Conservation (phyloP, 2,329 filamentous ascomycete species). For the Dactylellina sp. region DNA sequence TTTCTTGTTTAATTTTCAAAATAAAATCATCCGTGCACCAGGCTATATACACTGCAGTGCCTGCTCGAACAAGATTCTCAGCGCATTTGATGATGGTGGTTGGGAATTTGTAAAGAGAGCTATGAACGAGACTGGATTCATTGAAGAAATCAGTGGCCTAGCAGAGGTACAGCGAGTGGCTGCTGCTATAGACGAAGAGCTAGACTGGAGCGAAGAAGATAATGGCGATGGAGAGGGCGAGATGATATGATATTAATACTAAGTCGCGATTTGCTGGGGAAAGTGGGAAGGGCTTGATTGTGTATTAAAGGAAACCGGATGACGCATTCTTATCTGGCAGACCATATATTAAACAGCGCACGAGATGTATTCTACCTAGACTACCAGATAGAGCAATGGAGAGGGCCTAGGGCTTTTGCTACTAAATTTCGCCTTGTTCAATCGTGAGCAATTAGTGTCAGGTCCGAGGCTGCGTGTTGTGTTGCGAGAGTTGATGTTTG, state of each 20-base stretch:
- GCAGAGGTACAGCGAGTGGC: conserved; percentile 76
- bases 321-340: neutral
- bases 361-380: conserved; percentile 4
- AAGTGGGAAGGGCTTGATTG: neutral
- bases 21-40: conserved; percentile 77
- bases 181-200: conserved; percentile 64
- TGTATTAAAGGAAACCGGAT: neutral
- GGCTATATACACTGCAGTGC: conserved; percentile 85
- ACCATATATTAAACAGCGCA: no score
- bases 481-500: conserved; percentile 23
- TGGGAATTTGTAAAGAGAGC: conserved; percentile 84
- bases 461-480: no score
- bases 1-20: conserved; percentile 79
- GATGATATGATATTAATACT: conserved; percentile 34
- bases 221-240: conserved; percentile 69
- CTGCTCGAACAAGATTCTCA: conserved; percentile 77
- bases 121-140: conserved; percentile 79
- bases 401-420: no score
- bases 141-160: conserved; percentile 79
- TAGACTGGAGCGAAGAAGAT: conserved; percentile 70
- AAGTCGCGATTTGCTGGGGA: neutral
- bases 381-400: neutral
- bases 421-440: no score
- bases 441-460: no score
- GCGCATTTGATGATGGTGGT: conserved; percentile 74